Conservation (phyloP, 495 filamentous ascomycete species). For the Usnea hakonensis region DNA sequence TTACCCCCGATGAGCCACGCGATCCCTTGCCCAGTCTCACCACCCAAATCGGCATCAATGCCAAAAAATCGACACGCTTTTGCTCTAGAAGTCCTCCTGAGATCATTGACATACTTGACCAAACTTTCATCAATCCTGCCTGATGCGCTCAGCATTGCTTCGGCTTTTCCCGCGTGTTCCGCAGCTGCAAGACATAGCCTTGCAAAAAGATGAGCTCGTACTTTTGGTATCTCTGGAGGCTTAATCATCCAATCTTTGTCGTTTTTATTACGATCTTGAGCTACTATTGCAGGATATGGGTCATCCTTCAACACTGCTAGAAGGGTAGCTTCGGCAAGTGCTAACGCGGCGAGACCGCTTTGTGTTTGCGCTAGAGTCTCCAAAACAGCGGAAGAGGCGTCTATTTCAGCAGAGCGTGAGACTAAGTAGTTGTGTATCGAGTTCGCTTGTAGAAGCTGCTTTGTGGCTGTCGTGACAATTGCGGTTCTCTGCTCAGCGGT, state of each 20-base stretch:
- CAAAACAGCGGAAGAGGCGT: constrained; percentile 20
- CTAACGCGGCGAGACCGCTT: constrained; percentile 62
- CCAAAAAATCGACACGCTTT: constrained; percentile 85
- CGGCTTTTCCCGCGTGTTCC: constrained; percentile 47
- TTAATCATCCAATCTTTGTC: constrained; percentile 92
- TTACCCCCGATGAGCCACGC: constrained; percentile 73
- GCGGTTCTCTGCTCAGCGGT: constrained; percentile 55
- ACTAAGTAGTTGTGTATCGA: constrained; percentile 67
- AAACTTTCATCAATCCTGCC: constrained; percentile 54
- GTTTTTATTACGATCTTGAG: constrained; percentile 66
- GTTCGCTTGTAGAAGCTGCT: constrained; percentile 67
- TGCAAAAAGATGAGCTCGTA: constrained; percentile 79
- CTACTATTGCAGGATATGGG: constrained; percentile 72
- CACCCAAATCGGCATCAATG: constrained; percentile 76
- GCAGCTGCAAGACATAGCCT: constrained; percentile 69
- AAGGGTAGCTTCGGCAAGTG: constrained; percentile 80
- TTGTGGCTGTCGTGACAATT: constrained; percentile 68
- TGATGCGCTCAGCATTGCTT: constrained; percentile 38
- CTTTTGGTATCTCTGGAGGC: constrained; percentile 75
- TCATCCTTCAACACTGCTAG: constrained; percentile 88
- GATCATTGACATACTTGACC: constrained; percentile 61
- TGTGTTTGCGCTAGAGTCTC: constrained; percentile 62
- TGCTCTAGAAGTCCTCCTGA: constrained; percentile 64
- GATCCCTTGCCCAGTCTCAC: constrained; percentile 71
- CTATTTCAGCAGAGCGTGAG: constrained; percentile 8